Evolutionary conservation across 805 yeast genomes (phyloP), one percentile per base, ranked within the genome.

Genomic region (Ogataea angusta): DNA sequence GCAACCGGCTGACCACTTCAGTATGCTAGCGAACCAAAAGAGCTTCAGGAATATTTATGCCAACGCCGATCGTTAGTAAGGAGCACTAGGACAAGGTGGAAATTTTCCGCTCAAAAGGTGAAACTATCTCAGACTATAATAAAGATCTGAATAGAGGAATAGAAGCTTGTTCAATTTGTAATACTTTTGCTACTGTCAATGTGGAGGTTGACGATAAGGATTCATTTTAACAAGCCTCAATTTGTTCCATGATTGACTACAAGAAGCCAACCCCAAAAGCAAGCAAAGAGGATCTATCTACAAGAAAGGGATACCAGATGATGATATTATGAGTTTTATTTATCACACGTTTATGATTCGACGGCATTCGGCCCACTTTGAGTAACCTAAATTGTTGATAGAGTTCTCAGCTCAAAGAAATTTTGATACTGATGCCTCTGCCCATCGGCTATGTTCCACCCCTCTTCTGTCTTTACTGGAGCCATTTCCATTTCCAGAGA

Each of bases 281-380:
- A 28, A 54, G 47, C n/a, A 51, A 43, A 10, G 66, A 61, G 38
- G 59, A 58, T 12, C 60, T 60, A 57, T 59, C 2, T 59, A 59
- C 13, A 35, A 34, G 22, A 19, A 30, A 9, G 43, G 43, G 6
- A 15, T 21, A 13, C 9, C 10, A 16, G n/a, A 23, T 14, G 43
- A 40, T 10, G 38, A 27, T 33, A 51, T 28, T 56, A 51, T 41
- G n/a, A 40, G 28, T 38, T 38, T 18, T 49, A 51, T 4, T 22
- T 21, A 31, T 24, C 36, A 16, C 4, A 18, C 32, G 3, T 27
- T 24, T 19, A 19, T 19, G 7, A 14, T n/a, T 12, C 30, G 15
- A 3, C 31, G 6, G 13, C 19, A 30, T 10, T 30, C 29, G 6
- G 6, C 19, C 10, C 35, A 36, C 10, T 3, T 33, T 6, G 33